phyloP scores from a whole-genome alignment of 176 grass and related monocot genomes.

The Aegilops umbellulata region DNA sequence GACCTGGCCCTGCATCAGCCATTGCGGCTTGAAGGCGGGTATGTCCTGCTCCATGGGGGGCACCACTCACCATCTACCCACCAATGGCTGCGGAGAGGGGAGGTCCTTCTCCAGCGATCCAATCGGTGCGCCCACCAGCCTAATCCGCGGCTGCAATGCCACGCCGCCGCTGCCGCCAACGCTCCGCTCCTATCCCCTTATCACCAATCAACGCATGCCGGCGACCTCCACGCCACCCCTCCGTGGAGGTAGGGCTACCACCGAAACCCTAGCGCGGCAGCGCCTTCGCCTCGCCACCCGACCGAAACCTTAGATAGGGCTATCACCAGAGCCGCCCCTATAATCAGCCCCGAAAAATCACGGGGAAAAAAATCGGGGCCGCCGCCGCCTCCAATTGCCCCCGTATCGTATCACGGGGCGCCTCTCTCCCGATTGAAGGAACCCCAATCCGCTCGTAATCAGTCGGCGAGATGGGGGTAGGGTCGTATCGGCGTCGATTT shows the following conservation, averaged over 20 bases:
- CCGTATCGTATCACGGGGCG: background rate
- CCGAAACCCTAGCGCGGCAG: constrained; percentile 34
- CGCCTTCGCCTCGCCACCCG: background rate
- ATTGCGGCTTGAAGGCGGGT: constrained; percentile 56
- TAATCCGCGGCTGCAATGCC: constrained; percentile 16
- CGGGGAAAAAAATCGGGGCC: background rate
- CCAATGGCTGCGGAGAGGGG: constrained; percentile 26
- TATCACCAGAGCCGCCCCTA: background rate
- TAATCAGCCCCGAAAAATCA: background rate
- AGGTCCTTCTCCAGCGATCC: constrained; percentile 29
- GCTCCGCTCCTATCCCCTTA: background rate
- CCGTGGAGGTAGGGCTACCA: background rate
- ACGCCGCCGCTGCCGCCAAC: background rate
- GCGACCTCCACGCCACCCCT: background rate
- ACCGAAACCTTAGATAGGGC: constrained; percentile 14
- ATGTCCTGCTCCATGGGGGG: constrained; percentile 55
- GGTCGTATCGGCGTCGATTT: constrained; percentile 4
- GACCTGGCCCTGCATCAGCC: constrained; percentile 39
- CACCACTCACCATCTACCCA: constrained; percentile 63
- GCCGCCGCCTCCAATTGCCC: constrained; percentile 14
- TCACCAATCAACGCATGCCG: constrained; percentile 8
- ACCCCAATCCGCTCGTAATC: background rate
- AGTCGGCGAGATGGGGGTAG: background rate
- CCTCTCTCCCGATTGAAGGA: constrained; percentile 16
- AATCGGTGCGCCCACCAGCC: background rate